Base-by-base conservation (phyloP, 495 filamentous ascomycete species). In the Xylaria bambusicola region DNA sequence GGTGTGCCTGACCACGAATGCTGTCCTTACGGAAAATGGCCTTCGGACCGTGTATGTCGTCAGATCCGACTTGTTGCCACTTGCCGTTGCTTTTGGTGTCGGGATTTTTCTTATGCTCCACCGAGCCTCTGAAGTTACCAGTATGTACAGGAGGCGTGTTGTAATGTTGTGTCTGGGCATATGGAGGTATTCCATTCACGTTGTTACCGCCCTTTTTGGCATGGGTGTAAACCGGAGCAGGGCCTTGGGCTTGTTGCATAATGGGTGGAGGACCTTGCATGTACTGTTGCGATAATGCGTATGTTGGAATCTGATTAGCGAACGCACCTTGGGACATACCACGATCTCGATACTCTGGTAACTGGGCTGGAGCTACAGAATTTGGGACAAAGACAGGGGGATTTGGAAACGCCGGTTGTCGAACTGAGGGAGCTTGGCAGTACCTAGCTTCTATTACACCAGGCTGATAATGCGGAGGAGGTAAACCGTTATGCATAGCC, bases 11-110 rank as follows among this genome's bases (percentile, higher is more conserved):
- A 13, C 23, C 13, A 12, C 35, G 13, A 26, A 15, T 4, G 40
- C 45, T 40, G 12, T 36, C 44, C 41, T 33, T 64, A 23, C 38
- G 44, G 42, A 51, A 64, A 26, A 64, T 29, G 17, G 44, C 42
- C n/a, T 29, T 62, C 13, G 65, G 65, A 3, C 65, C 65, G 29
- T 67, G 65, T 2, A 67, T 38, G 1, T 60, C 33, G n/a, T 62
- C 46, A 2, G 46, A 35, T 15, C 65, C 61, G 6, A 21, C 23
- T 2, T 36, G 42, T 21, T 60, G 21, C 65, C 65, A 67, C 17
- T 27, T 47, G 18, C 64, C 64, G 9, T 31, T 51, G 15, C 20
- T 29, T 26, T 23, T 45, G 10, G 29, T 2, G 44, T 31, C 24
- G 13, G 33, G 7, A 41, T 23, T 42, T 6, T 17, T 55, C 23